These are phyloP conservation scores for Cyberlindnera suaveolens DNA, from an alignment of 805 yeast genomes.

Conservation along the genomic window DNA sequence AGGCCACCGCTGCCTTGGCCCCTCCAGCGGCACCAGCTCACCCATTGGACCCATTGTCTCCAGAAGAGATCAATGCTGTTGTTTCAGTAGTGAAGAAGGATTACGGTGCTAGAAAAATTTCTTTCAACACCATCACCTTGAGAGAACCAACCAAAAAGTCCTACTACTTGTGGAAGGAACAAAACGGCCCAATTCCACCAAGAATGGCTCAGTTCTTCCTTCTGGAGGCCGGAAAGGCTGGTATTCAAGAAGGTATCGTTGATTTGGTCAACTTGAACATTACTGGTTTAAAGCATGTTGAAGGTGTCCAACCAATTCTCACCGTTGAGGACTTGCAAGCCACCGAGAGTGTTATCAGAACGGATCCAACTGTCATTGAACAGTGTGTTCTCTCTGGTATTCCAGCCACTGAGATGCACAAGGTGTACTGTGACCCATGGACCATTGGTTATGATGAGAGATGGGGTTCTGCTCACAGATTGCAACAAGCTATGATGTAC, in stretches of 20 bases:
- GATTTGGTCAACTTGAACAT: conserved; percentile 46
- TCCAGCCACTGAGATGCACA: conserved; percentile 41
- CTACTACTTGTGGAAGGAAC: conserved; percentile 60
- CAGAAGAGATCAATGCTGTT: conserved; percentile 54
- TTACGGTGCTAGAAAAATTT: conserved; percentile 38
- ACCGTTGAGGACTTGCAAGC: conserved; percentile 60
- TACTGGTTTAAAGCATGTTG: conserved; percentile 39
- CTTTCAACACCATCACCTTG: conserved; percentile 64
- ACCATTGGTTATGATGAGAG: conserved; percentile 68
- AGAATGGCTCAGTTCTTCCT: conserved; percentile 63
- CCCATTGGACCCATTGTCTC: conserved; percentile 67
- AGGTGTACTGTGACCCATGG: conserved; percentile 64
- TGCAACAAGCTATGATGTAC: conserved; percentile 78
- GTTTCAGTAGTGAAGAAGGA: conserved; percentile 45
- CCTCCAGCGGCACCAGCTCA: conserved; percentile 54
- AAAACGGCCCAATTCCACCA: conserved; percentile 55
- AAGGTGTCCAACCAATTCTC: conserved; percentile 69
- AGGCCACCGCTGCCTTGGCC: conserved; percentile 48
- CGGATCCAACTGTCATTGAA: conserved; percentile 64
- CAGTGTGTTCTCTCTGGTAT: conserved; percentile 69
- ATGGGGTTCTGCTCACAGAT: conserved; percentile 70
- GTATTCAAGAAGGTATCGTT: conserved; percentile 67
- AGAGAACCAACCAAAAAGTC: conserved; percentile 65
- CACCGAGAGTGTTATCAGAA: conserved; percentile 61
- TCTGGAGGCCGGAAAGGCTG: conserved; percentile 50